phyloP scores from a whole-genome alignment of 345 rosid genomes.

The Sisymbrium irio region DNA sequence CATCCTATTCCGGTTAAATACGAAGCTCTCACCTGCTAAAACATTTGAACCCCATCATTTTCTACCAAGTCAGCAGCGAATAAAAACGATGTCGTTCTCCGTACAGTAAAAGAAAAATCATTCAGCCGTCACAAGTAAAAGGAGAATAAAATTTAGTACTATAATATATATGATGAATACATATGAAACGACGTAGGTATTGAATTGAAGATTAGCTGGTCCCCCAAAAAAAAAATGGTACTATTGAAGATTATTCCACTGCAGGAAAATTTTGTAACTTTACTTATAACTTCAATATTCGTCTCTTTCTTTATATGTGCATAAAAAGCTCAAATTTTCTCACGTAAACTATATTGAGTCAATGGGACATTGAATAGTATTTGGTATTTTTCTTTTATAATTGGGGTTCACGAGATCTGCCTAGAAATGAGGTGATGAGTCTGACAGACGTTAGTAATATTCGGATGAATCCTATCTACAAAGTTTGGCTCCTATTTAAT shows the following conservation, averaged over 20 bases:
- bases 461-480: constrained; percentile 13
- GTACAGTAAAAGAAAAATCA: constrained; percentile 38
- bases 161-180: constrained; percentile 5
- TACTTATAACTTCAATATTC: not conserved
- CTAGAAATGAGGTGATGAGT: constrained; percentile 1
- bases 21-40: constrained; percentile 82
- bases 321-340: not conserved
- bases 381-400: not conserved
- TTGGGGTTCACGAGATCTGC: constrained; percentile 5
- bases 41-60: not conserved
- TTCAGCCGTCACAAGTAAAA: not conserved
- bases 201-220: not conserved
- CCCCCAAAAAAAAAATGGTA: too few species aligned
- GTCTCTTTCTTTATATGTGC: constrained; percentile 4
- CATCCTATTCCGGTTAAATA: constrained; percentile 78
- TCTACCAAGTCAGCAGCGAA: constrained; percentile 5
- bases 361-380: not conserved
- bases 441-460: constrained; percentile 18
- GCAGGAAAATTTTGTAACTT: constrained; percentile 61
- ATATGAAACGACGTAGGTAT: constrained; percentile 21
- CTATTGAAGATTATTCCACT: constrained; percentile 13
- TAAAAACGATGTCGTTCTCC: not conserved
- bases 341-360: not conserved
- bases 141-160: not conserved
- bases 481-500: not conserved